These are phyloP conservation scores for Ceratobasidium sp. DNA, from an alignment of 1,284 basidiomycete genomes.

Conservation along the genomic window DNA sequence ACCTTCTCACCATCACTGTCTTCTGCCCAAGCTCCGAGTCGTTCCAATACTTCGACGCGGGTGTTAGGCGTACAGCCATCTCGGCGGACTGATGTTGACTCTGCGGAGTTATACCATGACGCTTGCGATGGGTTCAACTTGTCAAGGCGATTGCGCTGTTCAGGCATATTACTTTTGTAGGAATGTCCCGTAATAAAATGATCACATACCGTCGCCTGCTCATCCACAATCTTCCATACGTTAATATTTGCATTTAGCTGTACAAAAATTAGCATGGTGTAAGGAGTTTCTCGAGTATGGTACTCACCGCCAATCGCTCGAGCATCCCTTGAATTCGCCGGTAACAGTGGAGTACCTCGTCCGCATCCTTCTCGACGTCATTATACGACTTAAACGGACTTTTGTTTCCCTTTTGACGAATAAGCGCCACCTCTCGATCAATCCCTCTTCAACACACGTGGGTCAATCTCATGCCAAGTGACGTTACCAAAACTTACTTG, in stretches of 20 bases:
- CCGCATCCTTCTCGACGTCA: not conserved
- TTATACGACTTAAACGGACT: not conserved
- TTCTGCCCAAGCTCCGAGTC: not conserved
- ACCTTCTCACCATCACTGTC: not conserved
- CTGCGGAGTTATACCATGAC: slow-evolving; percentile 2
- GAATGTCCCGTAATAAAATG: too few relatives aligned
- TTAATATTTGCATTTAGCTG: slow-evolving; percentile 2
- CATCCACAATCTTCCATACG: slow-evolving; percentile 20
- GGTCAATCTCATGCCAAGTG: not conserved
- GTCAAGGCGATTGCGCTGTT: too few relatives aligned
- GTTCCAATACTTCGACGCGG: not conserved
- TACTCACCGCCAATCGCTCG: not conserved
- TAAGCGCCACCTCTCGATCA: not conserved
- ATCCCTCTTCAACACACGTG: not conserved
- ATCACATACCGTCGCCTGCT: not conserved
- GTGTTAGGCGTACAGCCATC: not conserved
- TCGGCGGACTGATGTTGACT: not conserved
- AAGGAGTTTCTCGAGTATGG: not conserved
- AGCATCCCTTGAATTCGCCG: not conserved
- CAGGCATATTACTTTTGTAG: not conserved
- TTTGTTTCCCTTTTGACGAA: not conserved
- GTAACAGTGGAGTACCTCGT: not conserved
- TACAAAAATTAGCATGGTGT: not conserved
- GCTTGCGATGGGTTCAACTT: not conserved
- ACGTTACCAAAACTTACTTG: not conserved